Conservation (phyloP, 108 stramenopile genomes). For the Discostella pseudostelligera region DNA sequence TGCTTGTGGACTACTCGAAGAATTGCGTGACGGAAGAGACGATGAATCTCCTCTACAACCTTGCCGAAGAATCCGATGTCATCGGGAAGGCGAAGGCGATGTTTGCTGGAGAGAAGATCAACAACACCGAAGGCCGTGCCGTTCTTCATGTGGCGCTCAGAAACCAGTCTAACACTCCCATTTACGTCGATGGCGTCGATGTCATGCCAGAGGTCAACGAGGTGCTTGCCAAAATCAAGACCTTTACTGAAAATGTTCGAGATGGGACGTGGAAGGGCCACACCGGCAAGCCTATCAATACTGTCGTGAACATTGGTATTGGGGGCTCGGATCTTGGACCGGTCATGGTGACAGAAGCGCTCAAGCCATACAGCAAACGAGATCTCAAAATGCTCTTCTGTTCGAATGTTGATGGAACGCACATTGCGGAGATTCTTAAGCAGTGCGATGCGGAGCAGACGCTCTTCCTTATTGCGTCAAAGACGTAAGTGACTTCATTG, state of each 20-base stretch:
- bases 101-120: conserved; percentile 90
- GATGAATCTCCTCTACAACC: conserved; percentile 81
- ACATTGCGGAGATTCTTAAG: conserved; percentile 87
- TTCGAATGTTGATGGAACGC: conserved; percentile 97
- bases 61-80: conserved; percentile 80
- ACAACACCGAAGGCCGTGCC: conserved; percentile 78
- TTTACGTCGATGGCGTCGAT: conserved; percentile 85
- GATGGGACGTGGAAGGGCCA: conserved; percentile 85
- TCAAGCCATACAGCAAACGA: conserved; percentile 86
- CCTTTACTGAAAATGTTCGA: conserved; percentile 86
- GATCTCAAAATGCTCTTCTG: conserved; percentile 90
- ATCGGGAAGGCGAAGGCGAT: conserved; percentile 81
- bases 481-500: conserved; percentile 49
- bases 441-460: conserved; percentile 87
- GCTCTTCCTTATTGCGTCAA: conserved; percentile 90
- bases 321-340: conserved; percentile 95
- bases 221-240: conserved; percentile 80
- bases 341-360: conserved; percentile 95
- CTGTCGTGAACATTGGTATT: conserved; percentile 95
- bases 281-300: conserved; percentile 89
- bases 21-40: conserved; percentile 90
- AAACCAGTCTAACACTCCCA: conserved; percentile 78
- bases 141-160: conserved; percentile 81
- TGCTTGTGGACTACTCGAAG: conserved; percentile 93
- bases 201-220: conserved; percentile 91